These are phyloP conservation scores for Pittosporum tobira DNA, from an alignment of 129 eudicot genomes.

Conservation along the genomic window DNA sequence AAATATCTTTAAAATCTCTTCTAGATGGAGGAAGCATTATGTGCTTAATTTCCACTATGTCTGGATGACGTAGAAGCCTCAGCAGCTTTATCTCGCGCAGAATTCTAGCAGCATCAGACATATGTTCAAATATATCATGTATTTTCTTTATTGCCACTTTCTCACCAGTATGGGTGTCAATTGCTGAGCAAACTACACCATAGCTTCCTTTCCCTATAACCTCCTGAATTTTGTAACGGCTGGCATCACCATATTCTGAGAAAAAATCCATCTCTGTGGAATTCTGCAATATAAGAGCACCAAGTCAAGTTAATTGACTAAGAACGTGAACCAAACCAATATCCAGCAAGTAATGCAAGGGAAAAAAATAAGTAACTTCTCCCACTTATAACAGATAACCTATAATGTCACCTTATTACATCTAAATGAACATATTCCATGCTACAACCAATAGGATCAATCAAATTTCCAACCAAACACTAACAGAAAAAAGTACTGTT, in stretches of 20 bases:
- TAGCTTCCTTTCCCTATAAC: constrained; percentile 35
- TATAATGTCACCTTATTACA: background rate
- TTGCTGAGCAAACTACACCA: constrained; percentile 35
- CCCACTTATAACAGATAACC: background rate
- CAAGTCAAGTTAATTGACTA: background rate
- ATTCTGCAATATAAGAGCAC: constrained; percentile 10
- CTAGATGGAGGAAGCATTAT: constrained; percentile 31
- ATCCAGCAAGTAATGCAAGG: background rate
- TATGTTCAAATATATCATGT: constrained; percentile 29
- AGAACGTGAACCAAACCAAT: background rate
- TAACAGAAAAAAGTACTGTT: background rate
- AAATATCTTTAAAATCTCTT: constrained; percentile 30
- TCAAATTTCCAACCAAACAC: background rate
- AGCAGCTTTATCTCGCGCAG: constrained; percentile 35
- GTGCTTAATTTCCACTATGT: constrained; percentile 33
- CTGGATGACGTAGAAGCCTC: constrained; percentile 33
- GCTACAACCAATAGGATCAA: background rate
- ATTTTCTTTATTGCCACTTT: constrained; percentile 34
- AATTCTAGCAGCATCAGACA: constrained; percentile 26
- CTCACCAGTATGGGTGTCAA: constrained; percentile 27
- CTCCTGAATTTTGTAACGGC: constrained; percentile 23
- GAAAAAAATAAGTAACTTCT: background rate
- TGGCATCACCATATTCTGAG: constrained; percentile 27
- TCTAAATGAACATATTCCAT: background rate
- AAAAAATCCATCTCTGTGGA: constrained; percentile 24